These are phyloP conservation scores for Melastoma candidum DNA, from an alignment of 441 rosid genomes.

Conservation along the genomic window DNA sequence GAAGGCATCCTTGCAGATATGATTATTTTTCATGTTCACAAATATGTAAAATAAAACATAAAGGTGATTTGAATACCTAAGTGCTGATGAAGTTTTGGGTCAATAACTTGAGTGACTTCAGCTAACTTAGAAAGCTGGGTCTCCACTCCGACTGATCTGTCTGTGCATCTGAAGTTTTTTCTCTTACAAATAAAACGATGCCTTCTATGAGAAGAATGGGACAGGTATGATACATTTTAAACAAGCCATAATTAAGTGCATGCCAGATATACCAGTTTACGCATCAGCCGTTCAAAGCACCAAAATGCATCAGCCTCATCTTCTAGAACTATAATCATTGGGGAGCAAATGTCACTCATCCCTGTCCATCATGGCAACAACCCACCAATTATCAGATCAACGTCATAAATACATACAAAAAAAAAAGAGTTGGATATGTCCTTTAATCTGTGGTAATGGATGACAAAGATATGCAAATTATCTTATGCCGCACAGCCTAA, in stretches of 20 bases:
- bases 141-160: slow-evolving; percentile 86
- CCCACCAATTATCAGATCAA: too few relatives aligned
- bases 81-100: slow-evolving; percentile 95
- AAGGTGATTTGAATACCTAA: slow-evolving; percentile 39
- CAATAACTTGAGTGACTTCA: slow-evolving; percentile 75
- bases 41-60: neutral
- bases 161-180: slow-evolving; percentile 75
- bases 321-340: slow-evolving; percentile 88
- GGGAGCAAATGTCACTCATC: slow-evolving; percentile 98
- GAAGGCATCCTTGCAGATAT: too few relatives aligned
- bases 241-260: neutral
- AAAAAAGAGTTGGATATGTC: too few relatives aligned
- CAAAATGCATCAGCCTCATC: slow-evolving; percentile 94
- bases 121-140: slow-evolving; percentile 78
- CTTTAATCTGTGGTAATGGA: too few relatives aligned
- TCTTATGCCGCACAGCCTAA: too few relatives aligned
- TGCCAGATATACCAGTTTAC: slow-evolving; percentile 59
- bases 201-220: too few relatives aligned
- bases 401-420: too few relatives aligned
- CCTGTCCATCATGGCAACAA: slow-evolving; percentile 26
- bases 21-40: neutral
- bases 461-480: too few relatives aligned
- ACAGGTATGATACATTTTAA: too few relatives aligned
- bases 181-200: too few relatives aligned
- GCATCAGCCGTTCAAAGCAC: slow-evolving; percentile 97